Conservation (phyloP, 768 basidiomycete species). For the Trametes maxima region DNA sequence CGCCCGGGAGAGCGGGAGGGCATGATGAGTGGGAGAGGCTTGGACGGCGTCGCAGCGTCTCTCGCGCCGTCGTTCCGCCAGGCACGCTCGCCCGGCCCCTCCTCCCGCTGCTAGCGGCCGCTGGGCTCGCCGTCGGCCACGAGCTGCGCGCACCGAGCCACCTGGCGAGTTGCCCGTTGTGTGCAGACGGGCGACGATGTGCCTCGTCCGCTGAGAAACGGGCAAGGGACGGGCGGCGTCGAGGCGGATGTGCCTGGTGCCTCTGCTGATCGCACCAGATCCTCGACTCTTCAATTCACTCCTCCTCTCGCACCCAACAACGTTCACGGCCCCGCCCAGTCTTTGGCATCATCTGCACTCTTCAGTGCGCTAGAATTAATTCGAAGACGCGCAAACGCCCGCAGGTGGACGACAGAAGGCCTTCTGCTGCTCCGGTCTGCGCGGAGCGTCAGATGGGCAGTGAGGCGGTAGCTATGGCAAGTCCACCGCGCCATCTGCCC, state of each 20-base stretch:
- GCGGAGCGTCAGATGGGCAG: too few relatives aligned
- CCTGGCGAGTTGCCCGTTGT: not conserved
- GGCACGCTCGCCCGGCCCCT: not conserved
- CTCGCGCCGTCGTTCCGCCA: conserved; percentile 3
- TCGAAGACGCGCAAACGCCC: too few relatives aligned
- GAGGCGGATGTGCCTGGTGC: conserved; percentile 4
- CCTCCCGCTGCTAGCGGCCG: not conserved
- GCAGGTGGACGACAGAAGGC: too few relatives aligned
- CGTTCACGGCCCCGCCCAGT: too few relatives aligned
- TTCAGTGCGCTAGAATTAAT: too few relatives aligned
- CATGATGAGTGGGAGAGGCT: not conserved
- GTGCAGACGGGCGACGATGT: not conserved
- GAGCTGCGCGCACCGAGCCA: not conserved
- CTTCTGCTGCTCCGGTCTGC: too few relatives aligned
- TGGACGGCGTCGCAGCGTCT: not conserved
- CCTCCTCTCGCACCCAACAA: too few relatives aligned
- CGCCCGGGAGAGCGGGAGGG: not conserved
- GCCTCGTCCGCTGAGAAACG: not conserved
- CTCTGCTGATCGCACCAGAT: not conserved
- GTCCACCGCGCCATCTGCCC: too few relatives aligned
- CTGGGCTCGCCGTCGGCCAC: not conserved
- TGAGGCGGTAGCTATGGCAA: too few relatives aligned
- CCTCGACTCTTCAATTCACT: too few relatives aligned
- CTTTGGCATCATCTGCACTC: too few relatives aligned
- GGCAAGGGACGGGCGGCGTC: not conserved